These are phyloP conservation scores for Chrysoporthe deuterocubensis DNA, from an alignment of 2,329 filamentous ascomycete genomes.

Conservation along the genomic window DNA sequence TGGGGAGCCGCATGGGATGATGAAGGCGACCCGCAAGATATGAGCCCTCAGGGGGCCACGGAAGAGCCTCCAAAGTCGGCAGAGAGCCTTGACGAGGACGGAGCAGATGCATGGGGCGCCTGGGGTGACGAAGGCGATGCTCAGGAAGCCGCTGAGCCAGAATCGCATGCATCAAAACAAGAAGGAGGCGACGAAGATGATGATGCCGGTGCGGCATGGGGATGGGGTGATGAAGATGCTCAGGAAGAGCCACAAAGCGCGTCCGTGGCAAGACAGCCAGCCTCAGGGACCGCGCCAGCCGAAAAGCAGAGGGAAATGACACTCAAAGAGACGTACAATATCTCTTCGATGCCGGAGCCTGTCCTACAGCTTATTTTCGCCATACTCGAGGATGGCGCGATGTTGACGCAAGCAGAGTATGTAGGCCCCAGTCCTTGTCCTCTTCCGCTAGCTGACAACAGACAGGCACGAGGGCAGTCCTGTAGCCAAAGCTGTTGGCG, in stretches of 20 bases:
- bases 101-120: constrained; percentile 41
- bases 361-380: constrained; percentile 69
- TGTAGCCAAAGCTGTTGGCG: constrained; percentile 69
- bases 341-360: constrained; percentile 83
- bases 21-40: constrained; percentile 53
- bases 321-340: constrained; percentile 82
- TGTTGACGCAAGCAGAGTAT: constrained; percentile 57
- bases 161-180: constrained; percentile 29
- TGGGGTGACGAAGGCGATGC: constrained; percentile 39
- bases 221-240: constrained; percentile 75
- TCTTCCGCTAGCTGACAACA: constrained; percentile 23
- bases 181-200: constrained; percentile 41
- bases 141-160: constrained; percentile 32
- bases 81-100: constrained; percentile 41
- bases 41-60: constrained; percentile 30
- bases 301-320: constrained; percentile 67
- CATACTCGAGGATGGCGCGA: constrained; percentile 64
- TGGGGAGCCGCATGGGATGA: constrained; percentile 85
- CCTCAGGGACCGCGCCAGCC: constrained; percentile 29
- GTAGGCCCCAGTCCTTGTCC: background rate
- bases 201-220: constrained; percentile 72
- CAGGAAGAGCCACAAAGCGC: constrained; percentile 37
- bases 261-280: constrained; percentile 18
- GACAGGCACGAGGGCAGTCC: constrained; percentile 52
- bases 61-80: constrained; percentile 31